Evolutionary conservation across 495 filamentous ascomycete species (phyloP).

Genomic region (Cudoniella acicularis): DNA sequence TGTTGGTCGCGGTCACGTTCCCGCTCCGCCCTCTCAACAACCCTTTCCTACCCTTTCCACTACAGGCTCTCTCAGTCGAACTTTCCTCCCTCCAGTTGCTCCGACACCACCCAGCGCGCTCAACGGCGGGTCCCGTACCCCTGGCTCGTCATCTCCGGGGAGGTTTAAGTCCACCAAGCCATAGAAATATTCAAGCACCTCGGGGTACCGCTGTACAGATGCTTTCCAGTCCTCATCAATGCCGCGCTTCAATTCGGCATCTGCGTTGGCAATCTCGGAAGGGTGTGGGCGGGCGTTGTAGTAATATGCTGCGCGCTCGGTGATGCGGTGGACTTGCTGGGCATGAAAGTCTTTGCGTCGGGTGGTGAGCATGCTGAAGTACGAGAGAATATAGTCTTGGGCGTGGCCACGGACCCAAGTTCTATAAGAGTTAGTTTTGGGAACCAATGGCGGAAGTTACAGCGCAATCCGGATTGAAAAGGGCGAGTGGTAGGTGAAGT

Average conservation of each 20-base stretch:
- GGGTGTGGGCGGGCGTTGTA: constrained; percentile 52
- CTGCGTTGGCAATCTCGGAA: constrained; percentile 53
- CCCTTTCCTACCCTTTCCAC: constrained; percentile 10
- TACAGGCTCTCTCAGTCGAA: constrained; percentile 15
- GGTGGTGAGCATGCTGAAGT: constrained; percentile 58
- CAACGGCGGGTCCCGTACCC: constrained; percentile 52
- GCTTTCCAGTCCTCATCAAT: constrained; percentile 72
- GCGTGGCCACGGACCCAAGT: constrained; percentile 66
- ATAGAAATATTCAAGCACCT: constrained; percentile 71
- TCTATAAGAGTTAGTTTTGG: constrained; percentile 24
- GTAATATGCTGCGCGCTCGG: constrained; percentile 53
- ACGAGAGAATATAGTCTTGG: constrained; percentile 64
- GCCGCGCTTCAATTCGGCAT: constrained; percentile 58
- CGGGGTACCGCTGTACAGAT: constrained; percentile 65
- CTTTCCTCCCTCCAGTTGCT: constrained; percentile 18
- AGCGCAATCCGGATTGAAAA: constrained; percentile 1
- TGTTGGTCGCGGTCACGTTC: too few relatives aligned
- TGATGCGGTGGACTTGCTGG: constrained; percentile 53
- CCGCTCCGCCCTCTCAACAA: too few relatives aligned
- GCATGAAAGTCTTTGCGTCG: constrained; percentile 55
- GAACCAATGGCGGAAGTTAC: constrained; percentile 30
- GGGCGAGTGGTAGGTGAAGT: background rate
- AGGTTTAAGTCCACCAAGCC: constrained; percentile 57
- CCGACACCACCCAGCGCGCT: constrained; percentile 39
- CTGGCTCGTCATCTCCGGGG: constrained; percentile 49